A percentile compares a stretch with the other conserved stretches of the same genome.
Evolutionary conservation across 2,329 filamentous ascomycete species (phyloP).

Genomic region (Exophiala spinifera): DNA sequence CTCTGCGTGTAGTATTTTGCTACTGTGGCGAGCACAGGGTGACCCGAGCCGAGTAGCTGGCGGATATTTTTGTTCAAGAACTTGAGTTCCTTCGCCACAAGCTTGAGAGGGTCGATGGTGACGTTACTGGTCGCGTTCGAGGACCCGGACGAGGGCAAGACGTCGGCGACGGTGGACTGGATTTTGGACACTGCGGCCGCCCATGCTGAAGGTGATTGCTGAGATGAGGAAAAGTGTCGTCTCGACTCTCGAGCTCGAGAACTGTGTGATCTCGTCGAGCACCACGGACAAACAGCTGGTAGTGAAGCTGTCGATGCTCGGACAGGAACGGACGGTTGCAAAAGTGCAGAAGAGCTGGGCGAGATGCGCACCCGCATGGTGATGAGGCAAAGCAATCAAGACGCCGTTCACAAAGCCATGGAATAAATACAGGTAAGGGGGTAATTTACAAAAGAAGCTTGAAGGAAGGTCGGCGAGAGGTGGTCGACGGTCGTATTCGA

Average conservation of each 20-base stretch:
- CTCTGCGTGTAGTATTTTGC: slow-evolving; percentile 98
- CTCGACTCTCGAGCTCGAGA: slow-evolving; percentile 3
- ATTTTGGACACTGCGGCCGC: slow-evolving; percentile 52
- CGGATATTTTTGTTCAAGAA: slow-evolving; percentile 91
- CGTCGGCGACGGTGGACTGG: slow-evolving; percentile 46
- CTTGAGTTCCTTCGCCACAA: slow-evolving; percentile 95
- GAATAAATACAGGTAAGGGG: not conserved
- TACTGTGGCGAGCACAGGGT: slow-evolving; percentile 88
- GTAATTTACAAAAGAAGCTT: not conserved
- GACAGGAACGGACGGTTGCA: slow-evolving; percentile 5
- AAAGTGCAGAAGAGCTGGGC: slow-evolving; percentile 4
- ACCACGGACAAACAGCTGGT: slow-evolving; percentile 18
- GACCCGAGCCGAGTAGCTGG: slow-evolving; percentile 87
- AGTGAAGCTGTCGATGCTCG: slow-evolving; percentile 6
- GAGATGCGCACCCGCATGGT: slow-evolving; percentile 20
- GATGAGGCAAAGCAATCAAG: not conserved
- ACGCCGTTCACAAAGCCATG: slow-evolving; percentile 12
- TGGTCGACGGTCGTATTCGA: too few species aligned
- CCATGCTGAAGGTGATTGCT: slow-evolving; percentile 33
- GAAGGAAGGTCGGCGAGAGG: too few species aligned
- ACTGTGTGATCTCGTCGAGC: slow-evolving; percentile 17
- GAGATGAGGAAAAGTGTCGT: slow-evolving; percentile 19
- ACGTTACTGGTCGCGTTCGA: slow-evolving; percentile 51
- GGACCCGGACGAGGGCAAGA: slow-evolving; percentile 35
- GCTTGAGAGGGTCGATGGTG: slow-evolving; percentile 79